Base-by-base conservation (phyloP, 2,329 filamentous ascomycete genomes). In the Aureobasidium lini region DNA sequence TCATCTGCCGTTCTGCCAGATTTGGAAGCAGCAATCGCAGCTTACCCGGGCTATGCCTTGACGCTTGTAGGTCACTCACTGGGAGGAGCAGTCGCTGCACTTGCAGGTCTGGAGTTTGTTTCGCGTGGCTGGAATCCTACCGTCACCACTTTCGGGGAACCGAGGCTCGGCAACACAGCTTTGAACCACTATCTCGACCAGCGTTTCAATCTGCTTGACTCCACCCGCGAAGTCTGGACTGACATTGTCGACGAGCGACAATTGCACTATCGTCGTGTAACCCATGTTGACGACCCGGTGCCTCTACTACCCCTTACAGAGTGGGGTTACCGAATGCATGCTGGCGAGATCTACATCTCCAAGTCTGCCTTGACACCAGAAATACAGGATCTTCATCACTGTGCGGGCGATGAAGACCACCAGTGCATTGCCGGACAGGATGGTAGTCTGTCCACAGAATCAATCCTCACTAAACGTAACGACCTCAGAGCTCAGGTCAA, bases 101-200 rank as follows among this genome's bases (percentile, higher is more conserved):
- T 99, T 3, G 94, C 92, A 0, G 89, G 83, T 1, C 78, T 96
- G 32, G 94, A 99, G 69, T 82, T 96, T 68, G 81, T 84, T 61
- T 81, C 85, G 0, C 78, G 87, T n/a, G 90, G 88, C 16, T 94
- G 87, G 85, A 74, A 86, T 8, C 84, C 92, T 2, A 73, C 80
- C 13, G 84, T 95, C 42, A 97, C 93, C 5, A 97, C 94, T 0
- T 99, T 96, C 72, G 94, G 94, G 9, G 90, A 97, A 73, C 94
- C 94, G 18, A 76, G 80, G 43, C 67, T 85, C 2, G 83, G 83
- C 2, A 86, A 86, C 64, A 67, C 71, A 44, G 75, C 71, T 3
- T 72, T 86, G 43, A 78, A 73, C 13, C 65, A 71, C 5, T 86
- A 82, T 66, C 72, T 85, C n/a, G 77, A 85, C 63, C 64, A 70